Percentiles rank a stretch among this genome's conserved stretches.
Evolutionary conservation across 179 eudicot genomes (phyloP).

Genomic region (Corrigiola litoralis): DNA sequence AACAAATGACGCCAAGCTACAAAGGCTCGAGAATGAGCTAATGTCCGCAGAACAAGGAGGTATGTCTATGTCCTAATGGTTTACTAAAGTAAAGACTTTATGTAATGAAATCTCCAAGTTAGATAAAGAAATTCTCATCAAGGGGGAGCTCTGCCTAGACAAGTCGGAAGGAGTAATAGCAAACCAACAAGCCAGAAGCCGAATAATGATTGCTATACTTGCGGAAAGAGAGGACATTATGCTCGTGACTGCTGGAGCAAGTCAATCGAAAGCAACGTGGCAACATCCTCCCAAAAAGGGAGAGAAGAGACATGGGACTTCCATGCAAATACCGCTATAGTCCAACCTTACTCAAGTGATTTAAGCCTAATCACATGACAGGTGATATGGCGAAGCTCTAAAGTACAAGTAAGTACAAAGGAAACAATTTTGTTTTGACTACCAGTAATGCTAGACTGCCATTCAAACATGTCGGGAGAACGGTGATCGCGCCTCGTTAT

Average conservation of each 20-base stretch:
- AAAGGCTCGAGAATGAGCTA: conserved; percentile 13
- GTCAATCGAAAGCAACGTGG: neutral
- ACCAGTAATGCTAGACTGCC: neutral
- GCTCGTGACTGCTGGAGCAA: neutral
- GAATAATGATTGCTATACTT: neutral
- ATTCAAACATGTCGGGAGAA: neutral
- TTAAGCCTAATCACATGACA: neutral
- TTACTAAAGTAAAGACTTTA: conserved; percentile 9
- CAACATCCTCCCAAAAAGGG: neutral
- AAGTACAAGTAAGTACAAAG: neutral
- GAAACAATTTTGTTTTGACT: neutral
- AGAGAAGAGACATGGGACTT: neutral
- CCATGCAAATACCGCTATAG: too few relatives aligned
- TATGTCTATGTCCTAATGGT: conserved; percentile 13
- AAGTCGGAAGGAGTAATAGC: too few relatives aligned
- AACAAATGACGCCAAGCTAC: conserved; percentile 8
- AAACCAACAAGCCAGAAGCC: neutral
- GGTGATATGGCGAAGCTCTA: neutral
- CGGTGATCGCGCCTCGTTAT: neutral
- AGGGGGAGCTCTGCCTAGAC: too few relatives aligned
- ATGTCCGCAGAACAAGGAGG: neutral
- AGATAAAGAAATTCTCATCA: conserved; percentile 8
- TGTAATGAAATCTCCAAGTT: conserved; percentile 14
- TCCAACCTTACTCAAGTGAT: too few relatives aligned
- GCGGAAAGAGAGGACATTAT: neutral